Conservation (phyloP, 768 basidiomycete species). For the Phaffia australis region DNA sequence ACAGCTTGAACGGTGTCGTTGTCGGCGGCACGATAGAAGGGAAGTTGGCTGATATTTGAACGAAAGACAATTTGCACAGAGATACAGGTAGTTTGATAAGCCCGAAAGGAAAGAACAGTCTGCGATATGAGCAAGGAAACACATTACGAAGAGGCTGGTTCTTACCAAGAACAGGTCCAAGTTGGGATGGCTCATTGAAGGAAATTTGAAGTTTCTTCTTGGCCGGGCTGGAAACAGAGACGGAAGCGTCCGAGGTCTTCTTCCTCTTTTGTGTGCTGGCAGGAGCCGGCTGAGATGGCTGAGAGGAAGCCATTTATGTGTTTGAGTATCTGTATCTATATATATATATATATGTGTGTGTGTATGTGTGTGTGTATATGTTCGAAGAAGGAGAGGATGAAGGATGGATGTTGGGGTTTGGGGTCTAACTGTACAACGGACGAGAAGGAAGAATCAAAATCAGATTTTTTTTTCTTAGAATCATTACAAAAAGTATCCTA, state of each 20-base stretch:
- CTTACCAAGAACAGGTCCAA: conserved; percentile 50
- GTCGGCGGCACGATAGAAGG: conserved; percentile 53
- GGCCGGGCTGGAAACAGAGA: neutral
- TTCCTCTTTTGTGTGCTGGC: conserved; percentile 13
- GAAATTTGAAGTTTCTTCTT: conserved; percentile 13
- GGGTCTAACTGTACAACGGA: no score
- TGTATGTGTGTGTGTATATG: no score
- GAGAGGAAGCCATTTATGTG: neutral
- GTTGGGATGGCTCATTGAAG: conserved; percentile 33
- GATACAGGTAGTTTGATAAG: neutral
- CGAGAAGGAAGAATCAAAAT: no score
- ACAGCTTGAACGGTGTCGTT: conserved; percentile 54
- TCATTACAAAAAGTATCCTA: no score
- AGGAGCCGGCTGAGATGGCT: neutral
- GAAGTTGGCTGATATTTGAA: conserved; percentile 46
- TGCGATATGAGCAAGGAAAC: neutral
- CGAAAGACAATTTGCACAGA: neutral
- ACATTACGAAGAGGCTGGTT: conserved; percentile 4
- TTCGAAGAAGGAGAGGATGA: no score
- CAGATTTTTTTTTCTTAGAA: no score
- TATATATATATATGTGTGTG: no score
- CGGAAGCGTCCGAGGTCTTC: neutral
- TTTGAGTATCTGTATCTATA: no score
- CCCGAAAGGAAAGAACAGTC: neutral
- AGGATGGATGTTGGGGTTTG: no score